Evolutionary conservation across 495 filamentous ascomycete species (phyloP).

Genomic region (Neurospora terricola): DNA sequence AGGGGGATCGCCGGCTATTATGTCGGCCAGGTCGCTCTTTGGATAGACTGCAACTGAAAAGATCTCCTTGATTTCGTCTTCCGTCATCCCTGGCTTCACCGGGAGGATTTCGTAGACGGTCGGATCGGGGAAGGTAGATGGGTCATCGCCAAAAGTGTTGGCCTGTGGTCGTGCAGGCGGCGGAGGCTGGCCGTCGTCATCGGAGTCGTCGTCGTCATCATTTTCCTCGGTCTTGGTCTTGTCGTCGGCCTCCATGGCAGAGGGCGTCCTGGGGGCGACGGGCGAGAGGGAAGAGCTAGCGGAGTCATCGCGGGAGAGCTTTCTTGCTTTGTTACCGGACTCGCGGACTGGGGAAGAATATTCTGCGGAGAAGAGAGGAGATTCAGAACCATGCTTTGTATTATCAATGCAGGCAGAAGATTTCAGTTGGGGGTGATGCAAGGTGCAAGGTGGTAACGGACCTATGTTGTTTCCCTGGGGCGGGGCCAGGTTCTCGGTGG

Average conservation of each 20-base stretch:
- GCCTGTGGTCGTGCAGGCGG: constrained; percentile 62
- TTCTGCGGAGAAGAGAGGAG: constrained; percentile 14
- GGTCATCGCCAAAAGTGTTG: constrained; percentile 83
- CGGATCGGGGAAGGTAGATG: constrained; percentile 82
- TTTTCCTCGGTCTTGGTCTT: constrained; percentile 38
- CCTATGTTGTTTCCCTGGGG: constrained; percentile 53
- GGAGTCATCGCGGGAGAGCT: constrained; percentile 42
- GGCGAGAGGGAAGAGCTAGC: constrained; percentile 57
- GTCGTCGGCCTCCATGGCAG: constrained; percentile 40
- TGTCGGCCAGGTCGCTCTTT: constrained; percentile 62
- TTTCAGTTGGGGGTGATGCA: neutral
- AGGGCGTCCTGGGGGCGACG: constrained; percentile 38
- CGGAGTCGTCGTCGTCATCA: constrained; percentile 45
- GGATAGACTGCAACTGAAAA: constrained; percentile 83
- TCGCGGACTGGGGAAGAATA: constrained; percentile 38
- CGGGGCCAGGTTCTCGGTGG: constrained; percentile 45
- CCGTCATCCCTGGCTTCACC: constrained; percentile 58
- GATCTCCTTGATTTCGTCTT: constrained; percentile 74
- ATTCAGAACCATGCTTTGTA: neutral
- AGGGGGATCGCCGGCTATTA: constrained; percentile 79
- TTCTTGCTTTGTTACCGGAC: constrained; percentile 32
- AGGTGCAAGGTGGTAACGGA: constrained; percentile 15
- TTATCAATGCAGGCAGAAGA: neutral
- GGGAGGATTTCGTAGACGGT: constrained; percentile 89
- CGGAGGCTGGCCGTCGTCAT: constrained; percentile 70